Evolutionary conservation across 2,329 filamentous ascomycete species (phyloP).

Genomic region (Phoma sp.): DNA sequence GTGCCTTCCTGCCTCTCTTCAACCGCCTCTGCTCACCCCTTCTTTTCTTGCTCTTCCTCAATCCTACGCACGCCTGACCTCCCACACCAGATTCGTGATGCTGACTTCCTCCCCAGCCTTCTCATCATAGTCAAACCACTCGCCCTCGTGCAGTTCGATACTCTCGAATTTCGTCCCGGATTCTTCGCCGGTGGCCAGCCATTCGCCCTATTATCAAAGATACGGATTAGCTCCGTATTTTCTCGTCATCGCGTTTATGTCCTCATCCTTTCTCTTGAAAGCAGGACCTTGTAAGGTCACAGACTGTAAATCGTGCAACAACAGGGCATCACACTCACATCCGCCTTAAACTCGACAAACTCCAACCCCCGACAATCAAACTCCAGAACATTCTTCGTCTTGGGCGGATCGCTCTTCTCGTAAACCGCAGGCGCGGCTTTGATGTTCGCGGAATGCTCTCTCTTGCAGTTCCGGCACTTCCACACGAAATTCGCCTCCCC

Average conservation of each 20-base stretch:
- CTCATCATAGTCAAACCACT: slow-evolving; percentile 99
- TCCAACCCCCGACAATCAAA: slow-evolving; percentile 95
- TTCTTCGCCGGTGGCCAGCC: slow-evolving; percentile 82
- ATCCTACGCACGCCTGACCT: slow-evolving; percentile 71
- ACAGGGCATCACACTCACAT: slow-evolving; percentile 61
- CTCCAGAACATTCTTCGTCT: slow-evolving; percentile 78
- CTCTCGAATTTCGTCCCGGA: slow-evolving; percentile 79
- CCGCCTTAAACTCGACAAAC: slow-evolving; percentile 87
- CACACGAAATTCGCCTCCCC: slow-evolving; percentile 99
- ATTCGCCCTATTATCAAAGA: slow-evolving; percentile 78
- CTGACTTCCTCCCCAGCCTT: slow-evolving; percentile 91
- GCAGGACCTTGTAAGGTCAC: too few species aligned
- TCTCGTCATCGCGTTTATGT: too few species aligned
- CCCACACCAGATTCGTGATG: slow-evolving; percentile 88
- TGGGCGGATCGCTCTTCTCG: slow-evolving; percentile 72
- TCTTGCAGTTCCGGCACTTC: slow-evolving; percentile 98
- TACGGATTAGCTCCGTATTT: too few species aligned
- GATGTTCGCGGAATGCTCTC: slow-evolving; percentile 86
- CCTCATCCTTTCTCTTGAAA: too few species aligned
- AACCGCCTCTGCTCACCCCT: neutral
- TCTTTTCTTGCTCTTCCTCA: neutral
- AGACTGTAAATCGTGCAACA: too few species aligned
- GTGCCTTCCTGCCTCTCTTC: too few species aligned
- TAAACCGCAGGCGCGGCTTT: slow-evolving; percentile 76
- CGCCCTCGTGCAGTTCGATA: slow-evolving; percentile 84